A percentile compares a stretch with the other conserved stretches of the same genome.
These are phyloP conservation scores for Trapa bicornis DNA, from an alignment of 345 rosid species.

Conservation along the genomic window DNA sequence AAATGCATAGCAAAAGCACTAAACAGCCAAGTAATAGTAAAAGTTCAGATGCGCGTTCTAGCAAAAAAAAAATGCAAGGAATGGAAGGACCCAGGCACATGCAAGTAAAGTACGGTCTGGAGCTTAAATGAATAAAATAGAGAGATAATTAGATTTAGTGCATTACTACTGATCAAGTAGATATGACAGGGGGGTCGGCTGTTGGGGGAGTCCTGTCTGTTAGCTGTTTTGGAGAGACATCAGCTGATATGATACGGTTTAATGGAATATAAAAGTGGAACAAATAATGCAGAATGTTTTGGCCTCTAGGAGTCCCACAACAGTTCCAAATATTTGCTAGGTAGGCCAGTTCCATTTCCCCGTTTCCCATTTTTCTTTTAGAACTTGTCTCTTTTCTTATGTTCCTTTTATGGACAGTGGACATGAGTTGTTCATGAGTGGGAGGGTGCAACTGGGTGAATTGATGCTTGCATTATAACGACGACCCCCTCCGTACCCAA, in stretches of 20 bases:
- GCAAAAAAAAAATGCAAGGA: too few relatives aligned
- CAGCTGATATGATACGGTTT: not conserved
- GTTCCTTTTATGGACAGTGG: constrained; percentile 6
- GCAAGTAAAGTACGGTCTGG: too few relatives aligned
- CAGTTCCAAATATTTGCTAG: constrained; percentile 7
- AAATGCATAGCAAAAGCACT: too few relatives aligned
- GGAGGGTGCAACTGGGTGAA: not conserved
- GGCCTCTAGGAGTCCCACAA: constrained; percentile 16
- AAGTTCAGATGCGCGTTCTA: too few relatives aligned
- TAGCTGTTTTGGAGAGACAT: constrained; percentile 20
- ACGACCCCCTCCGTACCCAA: not conserved
- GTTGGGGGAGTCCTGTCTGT: constrained; percentile 17
- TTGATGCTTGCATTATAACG: not conserved
- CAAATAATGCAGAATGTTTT: constrained; percentile 14
- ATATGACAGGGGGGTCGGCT: constrained; percentile 7
- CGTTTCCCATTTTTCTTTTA: not conserved
- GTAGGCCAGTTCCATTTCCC: not conserved
- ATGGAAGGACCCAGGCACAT: too few relatives aligned
- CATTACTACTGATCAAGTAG: not conserved
- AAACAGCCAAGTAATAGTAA: too few relatives aligned
- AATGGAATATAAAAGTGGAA: constrained; percentile 18
- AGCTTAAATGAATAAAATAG: too few relatives aligned
- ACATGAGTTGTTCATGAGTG: constrained; percentile 2
- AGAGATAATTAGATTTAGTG: not conserved
- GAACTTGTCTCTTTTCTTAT: not conserved